Evolutionary conservation across 306 rosid species (phyloP).

Genomic region (Lithocarpus polystachyus): DNA sequence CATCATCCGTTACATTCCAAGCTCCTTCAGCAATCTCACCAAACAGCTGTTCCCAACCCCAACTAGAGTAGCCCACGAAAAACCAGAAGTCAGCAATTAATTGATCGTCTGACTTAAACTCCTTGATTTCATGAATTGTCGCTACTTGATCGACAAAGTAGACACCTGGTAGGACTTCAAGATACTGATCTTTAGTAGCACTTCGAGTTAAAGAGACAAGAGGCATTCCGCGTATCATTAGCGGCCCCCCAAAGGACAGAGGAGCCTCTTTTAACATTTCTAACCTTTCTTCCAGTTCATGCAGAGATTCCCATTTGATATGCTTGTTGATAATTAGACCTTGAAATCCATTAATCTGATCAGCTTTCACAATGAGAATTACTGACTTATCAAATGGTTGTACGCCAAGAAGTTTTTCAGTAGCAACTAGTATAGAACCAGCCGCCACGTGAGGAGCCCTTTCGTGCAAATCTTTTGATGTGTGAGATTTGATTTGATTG

Average conservation of each 20-base stretch:
- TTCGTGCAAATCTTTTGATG: constrained; percentile 32
- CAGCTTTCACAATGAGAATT: constrained; percentile 70
- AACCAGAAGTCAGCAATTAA: constrained; percentile 60
- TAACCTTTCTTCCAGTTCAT: constrained; percentile 45
- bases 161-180: constrained; percentile 69
- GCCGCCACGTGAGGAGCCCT: constrained; percentile 32
- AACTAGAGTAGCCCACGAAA: constrained; percentile 86
- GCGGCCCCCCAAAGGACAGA: constrained; percentile 76
- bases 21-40: constrained; percentile 72
- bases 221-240: constrained; percentile 52
- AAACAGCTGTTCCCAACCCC: constrained; percentile 81
- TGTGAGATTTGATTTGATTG: constrained; percentile 32
- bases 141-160: constrained; percentile 60
- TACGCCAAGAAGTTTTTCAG: constrained; percentile 55
- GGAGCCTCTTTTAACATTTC: constrained; percentile 54
- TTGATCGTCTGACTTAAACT: constrained; percentile 45
- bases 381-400: constrained; percentile 70
- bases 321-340: constrained; percentile 82
- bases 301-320: constrained; percentile 58
- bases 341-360: constrained; percentile 61
- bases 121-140: constrained; percentile 45
- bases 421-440: constrained; percentile 70
- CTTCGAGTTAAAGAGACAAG: constrained; percentile 59
- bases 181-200: constrained; percentile 23
- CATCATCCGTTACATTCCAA: constrained; percentile 58